These are phyloP conservation scores for Apiotrichum sp. DNA, from an alignment of 1,284 basidiomycete species.

Conservation along the genomic window DNA sequence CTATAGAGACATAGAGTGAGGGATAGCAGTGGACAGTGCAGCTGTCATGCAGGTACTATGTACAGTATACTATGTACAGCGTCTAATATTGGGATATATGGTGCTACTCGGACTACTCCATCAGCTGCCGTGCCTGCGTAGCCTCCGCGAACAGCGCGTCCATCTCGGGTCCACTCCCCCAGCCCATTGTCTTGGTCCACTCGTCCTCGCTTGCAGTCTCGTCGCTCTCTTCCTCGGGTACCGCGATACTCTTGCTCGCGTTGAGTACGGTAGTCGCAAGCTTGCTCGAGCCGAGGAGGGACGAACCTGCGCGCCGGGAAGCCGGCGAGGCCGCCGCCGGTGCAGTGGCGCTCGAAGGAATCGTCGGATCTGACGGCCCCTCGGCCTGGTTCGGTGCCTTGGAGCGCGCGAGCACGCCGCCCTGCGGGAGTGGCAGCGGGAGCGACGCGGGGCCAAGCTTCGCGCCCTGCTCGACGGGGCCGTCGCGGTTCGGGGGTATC, in stretches of 20 bases:
- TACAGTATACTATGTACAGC: not conserved
- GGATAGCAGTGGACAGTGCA: too few species aligned
- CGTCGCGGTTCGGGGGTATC: not conserved
- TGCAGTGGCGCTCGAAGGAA: not conserved
- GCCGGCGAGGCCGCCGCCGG: not conserved
- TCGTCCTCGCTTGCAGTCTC: conserved; percentile 21
- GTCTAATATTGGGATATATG: not conserved
- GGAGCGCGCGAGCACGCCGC: not conserved
- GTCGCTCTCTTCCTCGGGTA: conserved; percentile 11
- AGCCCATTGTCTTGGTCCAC: conserved; percentile 24
- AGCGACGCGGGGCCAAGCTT: not conserved
- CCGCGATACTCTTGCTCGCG: conserved; percentile 13
- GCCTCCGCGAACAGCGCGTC: conserved; percentile 23
- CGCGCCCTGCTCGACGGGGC: conserved; percentile 1
- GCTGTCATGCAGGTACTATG: too few species aligned
- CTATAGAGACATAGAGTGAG: too few species aligned
- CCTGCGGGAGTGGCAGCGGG: not conserved
- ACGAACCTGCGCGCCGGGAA: not conserved
- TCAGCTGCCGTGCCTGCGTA: conserved; percentile 11
- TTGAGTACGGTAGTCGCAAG: conserved; percentile 16
- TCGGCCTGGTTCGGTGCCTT: too few species aligned
- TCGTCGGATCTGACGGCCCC: too few species aligned
- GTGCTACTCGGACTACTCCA: not conserved
- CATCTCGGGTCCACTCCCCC: conserved; percentile 23
- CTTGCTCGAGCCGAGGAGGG: not conserved